phyloP scores from a whole-genome alignment of 768 basidiomycete genomes.

The Calocera viscosa region DNA sequence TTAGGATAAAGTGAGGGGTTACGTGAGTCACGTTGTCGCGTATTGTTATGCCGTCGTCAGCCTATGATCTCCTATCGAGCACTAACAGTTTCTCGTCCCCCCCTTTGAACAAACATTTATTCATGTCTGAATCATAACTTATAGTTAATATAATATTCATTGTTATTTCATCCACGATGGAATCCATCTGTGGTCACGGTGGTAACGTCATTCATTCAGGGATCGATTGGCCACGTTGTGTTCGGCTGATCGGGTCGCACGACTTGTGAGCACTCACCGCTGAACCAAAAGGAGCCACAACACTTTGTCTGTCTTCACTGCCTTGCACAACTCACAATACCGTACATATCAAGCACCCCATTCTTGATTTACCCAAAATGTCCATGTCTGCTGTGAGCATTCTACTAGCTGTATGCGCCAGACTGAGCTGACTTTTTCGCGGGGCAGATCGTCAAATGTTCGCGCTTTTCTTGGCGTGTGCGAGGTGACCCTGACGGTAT shows the following conservation, averaged over 20 bases:
- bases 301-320: background rate
- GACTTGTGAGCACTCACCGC: background rate
- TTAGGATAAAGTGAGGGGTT: background rate
- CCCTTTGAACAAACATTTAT: no score
- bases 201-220: conserved; percentile 4
- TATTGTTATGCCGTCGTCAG: no score
- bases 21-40: background rate
- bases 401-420: background rate
- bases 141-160: no score
- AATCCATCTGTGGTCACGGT: no score
- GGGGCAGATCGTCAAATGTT: conserved; percentile 11
- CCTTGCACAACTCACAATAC: background rate
- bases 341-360: background rate
- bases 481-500: background rate
- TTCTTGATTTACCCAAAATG: conserved; percentile 6
- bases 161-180: no score
- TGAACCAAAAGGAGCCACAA: background rate
- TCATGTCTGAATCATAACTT: no score
- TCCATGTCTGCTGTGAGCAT: conserved; percentile 1
- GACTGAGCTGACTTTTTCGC: background rate
- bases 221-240: background rate
- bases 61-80: no score
- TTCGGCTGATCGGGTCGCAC: background rate
- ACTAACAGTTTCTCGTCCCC: no score
- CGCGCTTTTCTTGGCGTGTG: background rate